These are phyloP conservation scores for Strobilomyces dryophilus DNA, from an alignment of 768 basidiomycete genomes.

Conservation along the genomic window DNA sequence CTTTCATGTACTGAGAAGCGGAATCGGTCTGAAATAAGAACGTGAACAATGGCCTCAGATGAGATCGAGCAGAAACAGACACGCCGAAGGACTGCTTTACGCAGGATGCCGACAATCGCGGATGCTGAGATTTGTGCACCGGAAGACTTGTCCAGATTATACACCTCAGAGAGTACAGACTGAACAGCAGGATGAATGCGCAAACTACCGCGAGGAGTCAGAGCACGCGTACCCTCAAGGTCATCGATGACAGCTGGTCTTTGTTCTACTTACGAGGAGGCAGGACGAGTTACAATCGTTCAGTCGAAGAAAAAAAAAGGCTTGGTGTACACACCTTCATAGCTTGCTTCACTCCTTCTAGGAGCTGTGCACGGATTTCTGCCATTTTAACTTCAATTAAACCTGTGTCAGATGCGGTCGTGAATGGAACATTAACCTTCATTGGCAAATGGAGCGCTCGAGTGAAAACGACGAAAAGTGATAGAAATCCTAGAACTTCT, in stretches of 20 bases:
- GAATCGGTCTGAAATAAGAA: conserved; percentile 48
- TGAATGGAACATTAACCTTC: conserved; percentile 17
- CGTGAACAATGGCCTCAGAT: conserved; percentile 4
- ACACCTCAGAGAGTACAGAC: conserved; percentile 69
- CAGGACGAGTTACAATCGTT: not conserved
- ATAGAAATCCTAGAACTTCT: conserved; percentile 8
- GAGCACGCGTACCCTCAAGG: conserved; percentile 45
- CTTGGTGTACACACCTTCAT: conserved; percentile 57
- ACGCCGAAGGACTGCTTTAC: conserved; percentile 54
- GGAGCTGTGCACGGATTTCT: conserved; percentile 54
- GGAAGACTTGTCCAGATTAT: conserved; percentile 58
- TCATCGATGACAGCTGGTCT: conserved; percentile 52
- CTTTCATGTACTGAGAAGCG: conserved; percentile 50
- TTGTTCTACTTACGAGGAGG: conserved; percentile 41
- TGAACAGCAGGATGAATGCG: conserved; percentile 22
- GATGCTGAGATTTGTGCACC: conserved; percentile 43
- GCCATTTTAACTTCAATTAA: not conserved
- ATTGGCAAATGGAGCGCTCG: conserved; percentile 7
- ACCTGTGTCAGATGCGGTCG: not conserved
- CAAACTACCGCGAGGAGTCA: not conserved
- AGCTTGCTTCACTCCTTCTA: conserved; percentile 53
- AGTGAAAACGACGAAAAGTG: conserved; percentile 10
- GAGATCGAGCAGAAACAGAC: conserved; percentile 37
- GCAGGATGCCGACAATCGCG: conserved; percentile 47
- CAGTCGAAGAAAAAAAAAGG: too few species aligned